These are phyloP conservation scores for Eucommia ulmoides DNA, from an alignment of 257 asterid genomes.

Conservation along the genomic window DNA sequence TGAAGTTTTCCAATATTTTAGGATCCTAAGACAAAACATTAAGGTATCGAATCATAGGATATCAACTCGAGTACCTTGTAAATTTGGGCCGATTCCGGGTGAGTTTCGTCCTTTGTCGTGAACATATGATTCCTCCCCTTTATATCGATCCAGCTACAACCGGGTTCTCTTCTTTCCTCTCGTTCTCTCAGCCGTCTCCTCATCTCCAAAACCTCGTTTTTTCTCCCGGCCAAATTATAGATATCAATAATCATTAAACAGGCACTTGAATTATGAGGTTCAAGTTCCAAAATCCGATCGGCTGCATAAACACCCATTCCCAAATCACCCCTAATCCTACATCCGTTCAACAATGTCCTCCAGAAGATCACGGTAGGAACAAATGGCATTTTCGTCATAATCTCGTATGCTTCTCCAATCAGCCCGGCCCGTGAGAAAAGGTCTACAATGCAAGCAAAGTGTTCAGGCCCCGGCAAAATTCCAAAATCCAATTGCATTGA, in stretches of 20 bases:
- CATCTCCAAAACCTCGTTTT: background rate
- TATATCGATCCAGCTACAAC: background rate
- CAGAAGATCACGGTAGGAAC: background rate
- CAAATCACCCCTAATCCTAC: background rate
- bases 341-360: background rate
- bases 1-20: background rate
- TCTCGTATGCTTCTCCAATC: background rate
- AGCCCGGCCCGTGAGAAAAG: background rate
- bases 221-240: background rate
- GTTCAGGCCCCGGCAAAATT: background rate
- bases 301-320: background rate
- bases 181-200: background rate
- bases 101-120: background rate
- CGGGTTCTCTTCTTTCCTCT: background rate
- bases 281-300: background rate
- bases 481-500: background rate
- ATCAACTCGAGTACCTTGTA: background rate
- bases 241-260: background rate
- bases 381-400: background rate
- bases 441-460: background rate
- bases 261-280: background rate
- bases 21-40: background rate
- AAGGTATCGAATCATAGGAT: background rate
- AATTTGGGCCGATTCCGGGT: background rate
- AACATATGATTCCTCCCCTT: background rate